phyloP scores from a whole-genome alignment of 768 basidiomycete species.

The Coprinellus aureogranulatus region DNA sequence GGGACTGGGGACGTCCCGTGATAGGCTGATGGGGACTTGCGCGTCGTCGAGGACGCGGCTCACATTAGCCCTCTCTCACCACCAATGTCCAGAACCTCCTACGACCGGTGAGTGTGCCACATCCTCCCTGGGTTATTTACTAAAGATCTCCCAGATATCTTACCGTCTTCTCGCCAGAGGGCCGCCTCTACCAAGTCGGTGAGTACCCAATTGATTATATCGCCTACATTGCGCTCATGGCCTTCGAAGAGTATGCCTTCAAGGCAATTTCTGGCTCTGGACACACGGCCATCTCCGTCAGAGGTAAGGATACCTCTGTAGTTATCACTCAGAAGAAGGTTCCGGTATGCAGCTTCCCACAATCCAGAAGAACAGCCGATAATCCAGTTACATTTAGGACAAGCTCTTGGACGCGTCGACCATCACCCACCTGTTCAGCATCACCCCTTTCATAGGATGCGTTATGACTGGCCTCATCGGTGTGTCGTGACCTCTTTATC shows the following conservation, averaged over 20 bases:
- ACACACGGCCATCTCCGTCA: slow-evolving; percentile 87
- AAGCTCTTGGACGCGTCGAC: slow-evolving; percentile 94
- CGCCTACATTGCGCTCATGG: neutral
- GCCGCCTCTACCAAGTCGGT: slow-evolving; percentile 98
- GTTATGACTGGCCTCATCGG: slow-evolving; percentile 98
- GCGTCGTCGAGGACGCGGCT: slow-evolving; percentile 33
- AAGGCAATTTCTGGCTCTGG: slow-evolving; percentile 98
- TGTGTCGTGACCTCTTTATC: slow-evolving; percentile 30
- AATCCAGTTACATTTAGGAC: slow-evolving; percentile 54
- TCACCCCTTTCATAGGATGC: slow-evolving; percentile 95
- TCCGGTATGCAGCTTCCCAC: slow-evolving; percentile 59
- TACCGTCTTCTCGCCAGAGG: slow-evolving; percentile 96
- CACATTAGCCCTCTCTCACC: slow-evolving; percentile 24
- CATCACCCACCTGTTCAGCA: slow-evolving; percentile 92
- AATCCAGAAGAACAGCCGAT: too few species aligned
- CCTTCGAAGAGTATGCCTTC: slow-evolving; percentile 88
- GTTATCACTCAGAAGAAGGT: slow-evolving; percentile 99
- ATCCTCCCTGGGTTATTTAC: neutral
- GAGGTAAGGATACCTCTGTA: slow-evolving; percentile 92
- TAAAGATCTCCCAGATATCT: slow-evolving; percentile 64
- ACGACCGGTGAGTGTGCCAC: slow-evolving; percentile 63
- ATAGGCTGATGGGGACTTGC: slow-evolving; percentile 52
- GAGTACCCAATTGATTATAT: slow-evolving; percentile 25
- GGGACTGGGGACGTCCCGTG: slow-evolving; percentile 32
- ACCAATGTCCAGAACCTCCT: slow-evolving; percentile 90